Evolutionary conservation across 1,139 yeast genomes (phyloP).

Genomic region (Pichia sp.): DNA sequence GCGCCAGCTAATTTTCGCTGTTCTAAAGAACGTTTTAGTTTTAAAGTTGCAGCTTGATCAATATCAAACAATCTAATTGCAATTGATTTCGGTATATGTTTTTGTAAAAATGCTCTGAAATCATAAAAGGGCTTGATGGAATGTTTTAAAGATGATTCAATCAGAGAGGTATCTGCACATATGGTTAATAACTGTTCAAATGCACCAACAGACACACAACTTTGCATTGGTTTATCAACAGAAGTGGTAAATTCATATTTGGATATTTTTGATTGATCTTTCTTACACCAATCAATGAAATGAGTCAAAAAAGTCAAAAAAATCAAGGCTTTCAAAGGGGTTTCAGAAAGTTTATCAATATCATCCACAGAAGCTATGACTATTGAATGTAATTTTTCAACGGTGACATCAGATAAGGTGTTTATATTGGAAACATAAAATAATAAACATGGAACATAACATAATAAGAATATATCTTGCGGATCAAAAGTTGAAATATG

Average conservation of each 20-base stretch:
- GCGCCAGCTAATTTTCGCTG: conserved; percentile 19
- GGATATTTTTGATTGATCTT: conserved; percentile 29
- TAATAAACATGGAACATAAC: conserved; percentile 61
- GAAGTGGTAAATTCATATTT: conserved; percentile 40
- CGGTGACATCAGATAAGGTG: conserved; percentile 31
- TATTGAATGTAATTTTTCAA: conserved; percentile 32
- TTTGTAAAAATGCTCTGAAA: conserved; percentile 61
- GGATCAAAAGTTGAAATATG: conserved; percentile 42
- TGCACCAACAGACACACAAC: conserved; percentile 62
- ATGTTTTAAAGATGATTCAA: conserved; percentile 19
- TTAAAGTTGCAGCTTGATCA: conserved; percentile 32
- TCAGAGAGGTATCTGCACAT: conserved; percentile 58
- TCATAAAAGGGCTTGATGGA: conserved; percentile 46
- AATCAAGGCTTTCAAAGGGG: conserved; percentile 55
- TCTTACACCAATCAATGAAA: conserved; percentile 68
- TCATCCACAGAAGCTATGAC: conserved; percentile 30
- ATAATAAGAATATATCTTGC: conserved; percentile 57
- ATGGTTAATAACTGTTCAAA: conserved; percentile 70
- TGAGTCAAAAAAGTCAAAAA: conserved; percentile 55
- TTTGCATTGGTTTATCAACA: conserved; percentile 46
- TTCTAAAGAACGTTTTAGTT: conserved; percentile 21
- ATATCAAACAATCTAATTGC: conserved; percentile 42
- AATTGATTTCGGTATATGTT: conserved; percentile 50
- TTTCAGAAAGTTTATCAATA: conserved; percentile 38
- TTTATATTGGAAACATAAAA: conserved; percentile 36